Conservation (phyloP, 352 stramenopile genomes). For the Peronospora belbahrii region DNA sequence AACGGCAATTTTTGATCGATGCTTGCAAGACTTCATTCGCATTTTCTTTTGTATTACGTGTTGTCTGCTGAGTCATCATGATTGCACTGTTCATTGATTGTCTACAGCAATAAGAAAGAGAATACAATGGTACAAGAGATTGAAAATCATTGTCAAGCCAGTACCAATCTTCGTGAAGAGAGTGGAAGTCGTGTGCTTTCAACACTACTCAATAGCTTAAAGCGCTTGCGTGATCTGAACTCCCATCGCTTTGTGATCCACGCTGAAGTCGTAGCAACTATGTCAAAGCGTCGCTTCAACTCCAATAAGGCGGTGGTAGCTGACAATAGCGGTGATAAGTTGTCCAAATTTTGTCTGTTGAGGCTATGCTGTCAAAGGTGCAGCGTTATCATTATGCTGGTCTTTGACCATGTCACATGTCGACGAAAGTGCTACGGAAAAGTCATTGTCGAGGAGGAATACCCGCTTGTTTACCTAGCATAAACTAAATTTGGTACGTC, state of each 20-base stretch:
- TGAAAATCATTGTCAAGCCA: constrained; percentile 61
- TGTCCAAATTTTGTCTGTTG: no score
- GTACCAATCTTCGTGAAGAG: constrained; percentile 62
- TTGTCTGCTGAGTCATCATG: constrained; percentile 16
- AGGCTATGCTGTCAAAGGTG: constrained; percentile 43
- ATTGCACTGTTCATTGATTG: constrained; percentile 75
- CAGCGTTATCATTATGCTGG: constrained; percentile 67
- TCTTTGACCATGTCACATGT: constrained; percentile 59
- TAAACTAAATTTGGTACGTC: constrained; percentile 74
- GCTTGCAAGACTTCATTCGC: no score
- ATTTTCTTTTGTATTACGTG: no score
- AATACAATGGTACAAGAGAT: constrained; percentile 81
- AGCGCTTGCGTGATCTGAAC: neutral
- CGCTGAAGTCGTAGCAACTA: no score
- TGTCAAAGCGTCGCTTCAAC: no score
- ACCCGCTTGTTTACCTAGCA: constrained; percentile 83
- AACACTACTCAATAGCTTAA: neutral
- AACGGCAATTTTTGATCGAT: no score
- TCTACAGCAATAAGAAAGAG: constrained; percentile 74
- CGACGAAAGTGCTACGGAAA: constrained; percentile 69
- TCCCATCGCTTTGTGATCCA: no score
- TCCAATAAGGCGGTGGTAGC: no score
- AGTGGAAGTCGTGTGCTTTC: constrained; percentile 54
- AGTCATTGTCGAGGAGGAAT: constrained; percentile 83
- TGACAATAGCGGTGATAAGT: no score